These are phyloP conservation scores for Leccinum obscurum DNA, from an alignment of 768 basidiomycete species.

Conservation along the genomic window DNA sequence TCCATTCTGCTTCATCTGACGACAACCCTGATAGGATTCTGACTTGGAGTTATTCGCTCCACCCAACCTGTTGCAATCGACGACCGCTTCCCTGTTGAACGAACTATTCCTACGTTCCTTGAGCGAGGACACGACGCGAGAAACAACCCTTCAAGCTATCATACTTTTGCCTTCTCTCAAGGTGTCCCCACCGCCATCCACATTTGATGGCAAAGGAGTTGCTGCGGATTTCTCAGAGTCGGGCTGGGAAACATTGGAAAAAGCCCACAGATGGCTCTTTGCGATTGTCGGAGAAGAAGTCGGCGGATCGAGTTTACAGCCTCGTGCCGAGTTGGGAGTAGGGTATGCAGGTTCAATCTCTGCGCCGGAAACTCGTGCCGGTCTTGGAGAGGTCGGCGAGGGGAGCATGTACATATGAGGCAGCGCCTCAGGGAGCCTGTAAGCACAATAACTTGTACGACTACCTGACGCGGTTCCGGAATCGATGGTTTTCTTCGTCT, in stretches of 20 bases:
- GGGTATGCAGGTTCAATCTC: conserved; percentile 1
- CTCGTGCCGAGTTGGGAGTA: conserved; percentile 14
- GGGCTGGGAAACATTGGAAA: conserved; percentile 37
- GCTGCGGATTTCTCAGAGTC: conserved; percentile 26
- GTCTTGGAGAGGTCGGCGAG: conserved; percentile 41
- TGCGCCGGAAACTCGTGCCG: conserved; percentile 9
- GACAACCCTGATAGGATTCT: conserved; percentile 27
- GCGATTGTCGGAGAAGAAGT: conserved; percentile 29
- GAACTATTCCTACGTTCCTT: conserved; percentile 17
- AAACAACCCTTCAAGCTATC: conserved; percentile 14
- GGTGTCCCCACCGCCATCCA: conserved; percentile 42
- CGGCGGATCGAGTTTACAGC: conserved; percentile 7
- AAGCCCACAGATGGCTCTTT: conserved; percentile 40
- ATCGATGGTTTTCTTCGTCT: background rate
- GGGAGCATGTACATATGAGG: conserved; percentile 52
- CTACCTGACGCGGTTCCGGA: background rate
- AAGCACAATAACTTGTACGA: background rate
- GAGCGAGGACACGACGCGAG: background rate
- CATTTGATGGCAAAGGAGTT: conserved; percentile 34
- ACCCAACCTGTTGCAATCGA: conserved; percentile 57
- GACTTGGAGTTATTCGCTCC: conserved; percentile 44
- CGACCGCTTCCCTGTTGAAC: conserved; percentile 53
- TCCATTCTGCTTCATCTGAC: conserved; percentile 1
- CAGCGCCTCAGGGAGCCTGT: background rate
- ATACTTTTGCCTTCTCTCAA: conserved; percentile 52